These are phyloP conservation scores for Multifurca ochricompacta DNA, from an alignment of 768 basidiomycete genomes.

Conservation along the genomic window DNA sequence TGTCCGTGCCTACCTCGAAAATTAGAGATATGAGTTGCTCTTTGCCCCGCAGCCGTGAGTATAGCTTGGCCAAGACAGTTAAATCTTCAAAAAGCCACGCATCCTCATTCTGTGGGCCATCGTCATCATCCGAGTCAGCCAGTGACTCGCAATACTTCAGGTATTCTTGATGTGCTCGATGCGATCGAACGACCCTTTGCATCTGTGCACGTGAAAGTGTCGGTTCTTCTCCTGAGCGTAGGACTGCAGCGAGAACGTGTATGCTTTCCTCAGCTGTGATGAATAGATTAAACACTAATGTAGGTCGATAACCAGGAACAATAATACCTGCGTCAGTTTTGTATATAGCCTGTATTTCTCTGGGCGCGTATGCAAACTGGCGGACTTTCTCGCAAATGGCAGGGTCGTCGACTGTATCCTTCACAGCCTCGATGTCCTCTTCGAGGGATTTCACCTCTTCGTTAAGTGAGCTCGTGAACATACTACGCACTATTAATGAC, in stretches of 20 bases:
- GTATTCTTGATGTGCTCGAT: slow-evolving; percentile 75
- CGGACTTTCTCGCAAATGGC: slow-evolving; percentile 83
- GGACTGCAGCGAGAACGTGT: slow-evolving; percentile 70
- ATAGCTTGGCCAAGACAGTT: slow-evolving; percentile 67
- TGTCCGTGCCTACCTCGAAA: slow-evolving; percentile 66
- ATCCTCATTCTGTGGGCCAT: slow-evolving; percentile 89
- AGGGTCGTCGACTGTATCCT: slow-evolving; percentile 83
- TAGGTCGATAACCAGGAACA: slow-evolving; percentile 7
- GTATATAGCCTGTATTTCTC: slow-evolving; percentile 79
- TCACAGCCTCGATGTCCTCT: slow-evolving; percentile 82
- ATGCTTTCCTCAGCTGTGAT: slow-evolving; percentile 54
- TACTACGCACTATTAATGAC: slow-evolving; percentile 38
- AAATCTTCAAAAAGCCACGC: slow-evolving; percentile 96
- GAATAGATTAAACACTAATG: background rate
- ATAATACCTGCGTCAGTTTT: slow-evolving; percentile 68
- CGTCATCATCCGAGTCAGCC: slow-evolving; percentile 85
- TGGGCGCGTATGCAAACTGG: slow-evolving; percentile 77
- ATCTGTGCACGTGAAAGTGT: slow-evolving; percentile 68
- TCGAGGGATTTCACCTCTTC: slow-evolving; percentile 84
- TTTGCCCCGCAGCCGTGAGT: slow-evolving; percentile 74
- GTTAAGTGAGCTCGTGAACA: slow-evolving; percentile 89
- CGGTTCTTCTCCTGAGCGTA: slow-evolving; percentile 74
- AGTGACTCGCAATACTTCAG: slow-evolving; percentile 47
- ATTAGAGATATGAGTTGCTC: slow-evolving; percentile 89
- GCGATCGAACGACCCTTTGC: slow-evolving; percentile 69